Percentiles rank a stretch among this genome's conserved stretches.
Conservation (phyloP, 352 stramenopile genomes). For the Pythium rhizo-oryzae region DNA sequence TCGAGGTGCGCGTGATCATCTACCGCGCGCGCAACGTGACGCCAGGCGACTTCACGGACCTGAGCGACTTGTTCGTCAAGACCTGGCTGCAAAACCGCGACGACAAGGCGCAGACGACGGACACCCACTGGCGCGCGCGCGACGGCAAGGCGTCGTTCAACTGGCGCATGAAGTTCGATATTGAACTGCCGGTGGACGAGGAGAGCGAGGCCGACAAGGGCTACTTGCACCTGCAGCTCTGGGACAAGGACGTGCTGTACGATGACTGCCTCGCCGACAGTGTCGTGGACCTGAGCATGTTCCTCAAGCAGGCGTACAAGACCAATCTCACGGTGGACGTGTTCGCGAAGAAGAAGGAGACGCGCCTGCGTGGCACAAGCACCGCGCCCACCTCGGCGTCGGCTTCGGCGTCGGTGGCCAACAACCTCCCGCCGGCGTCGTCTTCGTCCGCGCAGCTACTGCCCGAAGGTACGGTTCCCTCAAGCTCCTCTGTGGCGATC, state of each 20-base stretch:
- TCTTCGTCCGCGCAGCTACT: constrained; percentile 7
- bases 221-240: constrained; percentile 77
- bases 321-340: constrained; percentile 70
- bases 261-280: constrained; percentile 80
- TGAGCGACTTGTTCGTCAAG: constrained; percentile 92
- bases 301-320: constrained; percentile 74
- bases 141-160: constrained; percentile 90
- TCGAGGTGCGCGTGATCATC: constrained; percentile 92
- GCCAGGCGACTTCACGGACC: constrained; percentile 77
- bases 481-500: constrained; percentile 22
- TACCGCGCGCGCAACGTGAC: constrained; percentile 92
- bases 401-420: background rate
- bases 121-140: constrained; percentile 92
- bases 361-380: constrained; percentile 47
- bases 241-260: constrained; percentile 80
- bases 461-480: constrained; percentile 14
- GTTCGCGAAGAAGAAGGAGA: constrained; percentile 70
- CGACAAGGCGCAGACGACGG: constrained; percentile 75
- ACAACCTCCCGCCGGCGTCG: background rate
- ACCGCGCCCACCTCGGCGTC: constrained; percentile 4
- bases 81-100: constrained; percentile 86
- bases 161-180: constrained; percentile 92
- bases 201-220: constrained; percentile 72
- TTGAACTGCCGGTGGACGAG: constrained; percentile 77
- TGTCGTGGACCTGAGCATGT: constrained; percentile 63